Evolutionary conservation across 73 alveolate genomes (phyloP).

Genomic region (Durusdinium trenchii): DNA sequence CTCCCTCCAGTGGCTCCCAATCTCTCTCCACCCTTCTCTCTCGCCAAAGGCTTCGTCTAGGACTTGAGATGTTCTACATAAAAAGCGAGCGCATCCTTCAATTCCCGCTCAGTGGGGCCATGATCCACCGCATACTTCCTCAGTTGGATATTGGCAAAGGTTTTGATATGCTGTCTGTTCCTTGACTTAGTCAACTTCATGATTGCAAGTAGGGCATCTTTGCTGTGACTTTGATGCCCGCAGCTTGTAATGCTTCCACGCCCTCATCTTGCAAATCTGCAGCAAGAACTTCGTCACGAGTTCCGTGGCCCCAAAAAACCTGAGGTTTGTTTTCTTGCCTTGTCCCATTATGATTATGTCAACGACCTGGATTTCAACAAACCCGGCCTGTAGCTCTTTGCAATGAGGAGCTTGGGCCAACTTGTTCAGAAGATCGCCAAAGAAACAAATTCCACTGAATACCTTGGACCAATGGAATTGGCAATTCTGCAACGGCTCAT

Average conservation of each 20-base stretch:
- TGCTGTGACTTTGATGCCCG: slow-evolving; percentile 1
- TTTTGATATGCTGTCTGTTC: neutral
- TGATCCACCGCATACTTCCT: slow-evolving; percentile 66
- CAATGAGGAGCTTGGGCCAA: slow-evolving; percentile 33
- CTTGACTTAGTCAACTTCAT: neutral
- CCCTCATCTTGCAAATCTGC: slow-evolving; percentile 58
- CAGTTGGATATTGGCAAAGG: neutral
- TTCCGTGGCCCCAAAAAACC: slow-evolving; percentile 90
- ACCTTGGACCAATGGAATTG: slow-evolving; percentile 41
- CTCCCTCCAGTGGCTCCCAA: no score
- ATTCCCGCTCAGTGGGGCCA: slow-evolving; percentile 32
- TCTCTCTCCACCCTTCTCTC: no score
- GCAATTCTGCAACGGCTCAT: no score
- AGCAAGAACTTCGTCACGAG: slow-evolving; percentile 7
- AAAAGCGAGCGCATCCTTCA: slow-evolving; percentile 55
- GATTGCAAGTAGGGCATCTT: slow-evolving; percentile 11
- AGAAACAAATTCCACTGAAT: slow-evolving; percentile 75
- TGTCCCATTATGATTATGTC: no score
- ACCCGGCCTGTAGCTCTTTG: slow-evolving; percentile 49
- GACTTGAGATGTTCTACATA: neutral
- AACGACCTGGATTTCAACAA: neutral
- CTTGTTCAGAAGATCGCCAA: slow-evolving; percentile 30
- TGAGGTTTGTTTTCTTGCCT: neutral
- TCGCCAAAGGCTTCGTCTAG: no score
- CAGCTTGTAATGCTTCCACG: slow-evolving; percentile 26